These are phyloP conservation scores for Aspergillus thermomutatus DNA, from an alignment of 2,329 filamentous ascomycete species.

Conservation along the genomic window DNA sequence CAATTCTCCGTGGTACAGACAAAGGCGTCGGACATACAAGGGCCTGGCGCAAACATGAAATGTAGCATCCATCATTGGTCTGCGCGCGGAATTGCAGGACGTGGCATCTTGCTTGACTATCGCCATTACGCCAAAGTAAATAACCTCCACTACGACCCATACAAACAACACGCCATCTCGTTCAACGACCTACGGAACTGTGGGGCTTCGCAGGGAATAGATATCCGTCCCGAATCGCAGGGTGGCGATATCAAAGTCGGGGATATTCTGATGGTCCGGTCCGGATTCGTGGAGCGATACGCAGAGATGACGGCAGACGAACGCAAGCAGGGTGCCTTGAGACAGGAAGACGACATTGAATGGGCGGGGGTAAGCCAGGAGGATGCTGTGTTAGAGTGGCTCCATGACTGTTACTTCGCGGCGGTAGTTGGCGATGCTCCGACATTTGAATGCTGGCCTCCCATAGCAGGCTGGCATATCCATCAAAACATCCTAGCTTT, in stretches of 20 bases:
- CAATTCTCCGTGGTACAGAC: slow-evolving; percentile 25
- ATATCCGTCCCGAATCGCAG: slow-evolving; percentile 55
- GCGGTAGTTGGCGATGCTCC: slow-evolving; percentile 62
- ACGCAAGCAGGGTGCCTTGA: slow-evolving; percentile 28
- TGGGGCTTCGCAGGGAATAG: slow-evolving; percentile 57
- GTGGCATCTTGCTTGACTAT: slow-evolving; percentile 43
- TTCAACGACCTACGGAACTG: slow-evolving; percentile 55
- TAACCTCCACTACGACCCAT: slow-evolving; percentile 50
- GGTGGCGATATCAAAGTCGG: slow-evolving; percentile 57
- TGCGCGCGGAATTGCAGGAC: slow-evolving; percentile 39
- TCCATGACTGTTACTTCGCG: slow-evolving; percentile 67
- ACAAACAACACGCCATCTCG: slow-evolving; percentile 53
- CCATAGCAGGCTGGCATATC: slow-evolving; percentile 32
- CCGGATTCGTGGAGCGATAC: slow-evolving; percentile 60
- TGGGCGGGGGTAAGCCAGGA: slow-evolving; percentile 54
- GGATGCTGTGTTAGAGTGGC: slow-evolving; percentile 58
- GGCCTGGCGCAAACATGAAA: slow-evolving; percentile 32
- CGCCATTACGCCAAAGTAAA: slow-evolving; percentile 48
- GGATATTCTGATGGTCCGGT: slow-evolving; percentile 64
- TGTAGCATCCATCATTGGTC: slow-evolving; percentile 45
- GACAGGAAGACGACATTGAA: slow-evolving; percentile 36
- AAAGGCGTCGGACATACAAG: slow-evolving; percentile 33
- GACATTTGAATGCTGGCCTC: slow-evolving; percentile 63
- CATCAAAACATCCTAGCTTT: slow-evolving; percentile 42
- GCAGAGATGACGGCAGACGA: slow-evolving; percentile 42